phyloP scores from a whole-genome alignment of 495 filamentous ascomycete species.

The Podospora pseudopauciseta region DNA sequence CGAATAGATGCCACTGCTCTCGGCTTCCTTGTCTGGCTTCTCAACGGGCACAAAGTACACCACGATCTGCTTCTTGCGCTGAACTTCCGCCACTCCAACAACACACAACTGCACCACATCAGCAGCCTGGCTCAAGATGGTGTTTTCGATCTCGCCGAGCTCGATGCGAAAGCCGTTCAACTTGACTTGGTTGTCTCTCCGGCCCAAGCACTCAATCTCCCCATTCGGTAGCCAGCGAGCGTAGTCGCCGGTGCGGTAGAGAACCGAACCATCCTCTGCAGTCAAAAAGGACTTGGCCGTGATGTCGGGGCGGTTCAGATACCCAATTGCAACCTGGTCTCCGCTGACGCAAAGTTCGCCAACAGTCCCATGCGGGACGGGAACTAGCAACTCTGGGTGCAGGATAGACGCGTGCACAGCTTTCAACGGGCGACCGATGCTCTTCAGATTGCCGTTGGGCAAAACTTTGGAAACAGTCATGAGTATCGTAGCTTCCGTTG shows the following conservation, averaged over 20 bases:
- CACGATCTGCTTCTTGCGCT: too few species aligned
- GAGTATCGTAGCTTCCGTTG: too few species aligned
- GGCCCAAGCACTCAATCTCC: slow-evolving; percentile 47
- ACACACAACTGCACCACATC: too few species aligned
- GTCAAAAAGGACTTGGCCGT: too few species aligned
- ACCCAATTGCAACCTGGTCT: slow-evolving; percentile 36
- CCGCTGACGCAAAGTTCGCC: slow-evolving; percentile 46
- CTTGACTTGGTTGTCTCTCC: slow-evolving; percentile 50
- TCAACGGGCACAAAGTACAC: too few species aligned
- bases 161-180: slow-evolving; percentile 51
- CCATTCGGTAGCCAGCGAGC: slow-evolving; percentile 44
- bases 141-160: slow-evolving; percentile 49
- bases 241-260: slow-evolving; percentile 55
- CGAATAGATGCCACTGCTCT: too few species aligned
- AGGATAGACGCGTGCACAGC: slow-evolving; percentile 69
- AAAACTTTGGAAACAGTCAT: too few species aligned
- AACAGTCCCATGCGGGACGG: slow-evolving; percentile 20
- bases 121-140: slow-evolving; percentile 26
- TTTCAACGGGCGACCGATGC: slow-evolving; percentile 64
- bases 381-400: slow-evolving; percentile 22
- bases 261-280: too few species aligned
- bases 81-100: too few species aligned
- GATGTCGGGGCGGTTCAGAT: slow-evolving; percentile 29
- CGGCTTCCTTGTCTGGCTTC: too few species aligned
- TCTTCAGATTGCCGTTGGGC: too few species aligned